Evolutionary conservation across 1,139 yeast genomes (phyloP).

Genomic region (Hansenula anomala): DNA sequence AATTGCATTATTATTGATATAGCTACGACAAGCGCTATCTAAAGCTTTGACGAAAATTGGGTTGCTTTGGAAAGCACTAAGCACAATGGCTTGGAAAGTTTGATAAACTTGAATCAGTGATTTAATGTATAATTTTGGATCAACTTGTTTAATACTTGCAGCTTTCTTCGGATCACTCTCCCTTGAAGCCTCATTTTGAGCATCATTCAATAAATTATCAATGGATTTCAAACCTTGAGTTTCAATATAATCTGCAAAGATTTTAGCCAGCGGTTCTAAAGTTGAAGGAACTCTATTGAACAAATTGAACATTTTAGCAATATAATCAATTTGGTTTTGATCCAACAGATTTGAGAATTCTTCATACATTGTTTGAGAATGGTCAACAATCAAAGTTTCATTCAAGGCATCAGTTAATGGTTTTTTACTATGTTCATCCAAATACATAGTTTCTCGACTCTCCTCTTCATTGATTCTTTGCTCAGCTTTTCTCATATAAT

Average conservation of each 20-base stretch:
- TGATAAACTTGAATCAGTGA: slow-evolving; percentile 67
- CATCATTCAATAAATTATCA: slow-evolving; percentile 55
- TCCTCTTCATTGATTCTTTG: slow-evolving; percentile 79
- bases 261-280: slow-evolving; percentile 69
- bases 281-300: slow-evolving; percentile 73
- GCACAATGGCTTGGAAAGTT: slow-evolving; percentile 64
- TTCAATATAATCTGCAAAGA: slow-evolving; percentile 71
- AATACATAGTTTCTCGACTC: slow-evolving; percentile 67
- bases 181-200: slow-evolving; percentile 18
- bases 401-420: slow-evolving; percentile 74
- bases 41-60: slow-evolving; percentile 81
- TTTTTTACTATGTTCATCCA: slow-evolving; percentile 84
- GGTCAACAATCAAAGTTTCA: slow-evolving; percentile 70
- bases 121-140: slow-evolving; percentile 78
- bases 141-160: slow-evolving; percentile 28
- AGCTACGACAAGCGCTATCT: slow-evolving; percentile 82
- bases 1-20: slow-evolving; percentile 77
- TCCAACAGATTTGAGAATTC: slow-evolving; percentile 73
- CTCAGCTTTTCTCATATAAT: slow-evolving; percentile 85
- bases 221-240: slow-evolving; percentile 68
- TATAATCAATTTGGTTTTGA: slow-evolving; percentile 71
- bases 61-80: slow-evolving; percentile 66
- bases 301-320: slow-evolving; percentile 72
- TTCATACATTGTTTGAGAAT: slow-evolving; percentile 69
- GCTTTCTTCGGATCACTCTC: slow-evolving; percentile 14